These are phyloP conservation scores for Saussurea involucrata DNA, from an alignment of 129 eudicot genomes.

Conservation along the genomic window DNA sequence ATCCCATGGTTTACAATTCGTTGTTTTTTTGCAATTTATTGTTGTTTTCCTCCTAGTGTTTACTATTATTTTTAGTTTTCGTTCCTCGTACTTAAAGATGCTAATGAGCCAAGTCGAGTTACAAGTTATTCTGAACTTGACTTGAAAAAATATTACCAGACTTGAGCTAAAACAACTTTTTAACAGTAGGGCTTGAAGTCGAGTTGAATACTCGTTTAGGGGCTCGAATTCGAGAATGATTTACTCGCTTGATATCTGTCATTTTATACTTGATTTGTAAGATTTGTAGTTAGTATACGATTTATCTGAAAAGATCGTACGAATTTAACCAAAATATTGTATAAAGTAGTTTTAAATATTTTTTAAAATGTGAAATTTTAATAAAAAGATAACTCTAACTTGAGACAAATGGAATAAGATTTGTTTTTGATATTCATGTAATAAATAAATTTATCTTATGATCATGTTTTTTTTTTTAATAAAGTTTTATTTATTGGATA, in stretches of 20 bases:
- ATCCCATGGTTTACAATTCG: too few species aligned
- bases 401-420: background rate
- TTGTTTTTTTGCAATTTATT: background rate
- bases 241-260: background rate
- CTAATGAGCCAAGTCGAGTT: background rate
- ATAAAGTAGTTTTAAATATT: too few species aligned
- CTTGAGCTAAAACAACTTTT: background rate
- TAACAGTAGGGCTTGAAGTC: background rate
- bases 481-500: constrained; percentile 13
- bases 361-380: too few species aligned
- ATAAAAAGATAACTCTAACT: background rate
- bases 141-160: background rate
- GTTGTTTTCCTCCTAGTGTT: background rate
- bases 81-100: background rate
- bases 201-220: too few species aligned
- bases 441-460: constrained; percentile 4
- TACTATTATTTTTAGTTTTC: background rate
- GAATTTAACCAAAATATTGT: too few species aligned
- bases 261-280: background rate
- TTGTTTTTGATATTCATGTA: background rate
- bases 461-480: background rate
- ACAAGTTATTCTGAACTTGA: too few species aligned
- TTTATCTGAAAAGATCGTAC: too few species aligned
- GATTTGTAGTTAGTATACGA: background rate
- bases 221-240: background rate